These are phyloP conservation scores for Eutrema heterophyllum DNA, from an alignment of 345 rosid genomes.

Conservation along the genomic window DNA sequence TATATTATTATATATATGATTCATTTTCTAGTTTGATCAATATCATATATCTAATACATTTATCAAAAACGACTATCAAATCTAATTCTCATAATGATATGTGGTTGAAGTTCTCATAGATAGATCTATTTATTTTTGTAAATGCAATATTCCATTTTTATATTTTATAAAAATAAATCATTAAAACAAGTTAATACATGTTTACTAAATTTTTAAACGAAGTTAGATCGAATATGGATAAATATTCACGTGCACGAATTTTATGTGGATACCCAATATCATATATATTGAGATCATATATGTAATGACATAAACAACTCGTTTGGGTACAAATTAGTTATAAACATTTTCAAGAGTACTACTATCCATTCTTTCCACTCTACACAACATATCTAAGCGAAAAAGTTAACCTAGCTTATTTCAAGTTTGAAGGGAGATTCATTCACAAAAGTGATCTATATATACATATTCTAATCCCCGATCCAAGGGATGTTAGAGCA, in stretches of 20 bases:
- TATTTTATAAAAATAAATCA: background rate
- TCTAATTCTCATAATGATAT: background rate
- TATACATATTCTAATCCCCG: slow-evolving; percentile 10
- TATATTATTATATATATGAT: background rate
- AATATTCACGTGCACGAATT: background rate
- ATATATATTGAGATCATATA: background rate
- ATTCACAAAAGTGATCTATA: slow-evolving; percentile 17
- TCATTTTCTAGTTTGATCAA: background rate
- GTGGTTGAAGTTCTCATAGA: background rate
- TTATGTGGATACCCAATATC: background rate
- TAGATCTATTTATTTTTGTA: background rate
- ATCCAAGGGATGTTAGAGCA: slow-evolving; percentile 6
- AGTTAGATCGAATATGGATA: background rate
- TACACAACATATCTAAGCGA: background rate
- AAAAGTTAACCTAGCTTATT: background rate
- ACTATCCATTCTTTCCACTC: background rate
- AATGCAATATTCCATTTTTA: background rate
- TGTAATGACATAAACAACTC: background rate
- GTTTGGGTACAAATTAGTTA: background rate
- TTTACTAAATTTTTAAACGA: background rate
- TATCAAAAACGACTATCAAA: background rate
- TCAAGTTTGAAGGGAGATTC: slow-evolving; percentile 5
- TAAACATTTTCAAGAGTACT: background rate
- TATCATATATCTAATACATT: background rate
- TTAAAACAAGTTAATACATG: background rate